Conservation (phyloP, 805 yeast genomes). For the Grigorovia transvaalensis region DNA sequence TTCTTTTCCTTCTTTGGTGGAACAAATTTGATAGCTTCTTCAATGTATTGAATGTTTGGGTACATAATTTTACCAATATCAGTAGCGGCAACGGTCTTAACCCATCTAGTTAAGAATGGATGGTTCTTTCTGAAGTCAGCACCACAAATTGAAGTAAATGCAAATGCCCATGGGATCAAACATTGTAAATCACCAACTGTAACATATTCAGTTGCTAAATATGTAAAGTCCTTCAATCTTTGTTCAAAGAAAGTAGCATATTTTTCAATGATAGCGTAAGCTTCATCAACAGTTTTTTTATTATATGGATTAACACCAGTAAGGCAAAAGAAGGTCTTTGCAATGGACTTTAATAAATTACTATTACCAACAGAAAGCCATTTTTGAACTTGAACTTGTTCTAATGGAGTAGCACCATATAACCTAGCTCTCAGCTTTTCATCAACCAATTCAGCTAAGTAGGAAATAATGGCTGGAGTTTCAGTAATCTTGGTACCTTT, state of each 20-base stretch:
- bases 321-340: constrained; percentile 47
- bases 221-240: constrained; percentile 51
- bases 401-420: constrained; percentile 38
- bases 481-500: constrained; percentile 66
- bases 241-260: constrained; percentile 40
- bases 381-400: constrained; percentile 40
- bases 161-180: constrained; percentile 42
- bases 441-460: constrained; percentile 32
- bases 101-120: constrained; percentile 67
- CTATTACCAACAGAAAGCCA: constrained; percentile 72
- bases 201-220: constrained; percentile 57
- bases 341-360: constrained; percentile 45
- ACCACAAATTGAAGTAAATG: constrained; percentile 52
- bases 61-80: constrained; percentile 39
- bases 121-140: constrained; percentile 49
- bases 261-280: constrained; percentile 30
- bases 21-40: constrained; percentile 42
- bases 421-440: constrained; percentile 33
- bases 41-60: constrained; percentile 47
- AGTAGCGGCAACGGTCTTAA: constrained; percentile 39
- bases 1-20: constrained; percentile 59
- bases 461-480: constrained; percentile 51
- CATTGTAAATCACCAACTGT: constrained; percentile 56
- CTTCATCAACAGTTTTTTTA: constrained; percentile 53
- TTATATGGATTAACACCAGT: constrained; percentile 63